Percentiles rank a stretch among this genome's conserved stretches.
Evolutionary conservation across 2,329 filamentous ascomycete species (phyloP).

Genomic region (Atkinsonella texensis): DNA sequence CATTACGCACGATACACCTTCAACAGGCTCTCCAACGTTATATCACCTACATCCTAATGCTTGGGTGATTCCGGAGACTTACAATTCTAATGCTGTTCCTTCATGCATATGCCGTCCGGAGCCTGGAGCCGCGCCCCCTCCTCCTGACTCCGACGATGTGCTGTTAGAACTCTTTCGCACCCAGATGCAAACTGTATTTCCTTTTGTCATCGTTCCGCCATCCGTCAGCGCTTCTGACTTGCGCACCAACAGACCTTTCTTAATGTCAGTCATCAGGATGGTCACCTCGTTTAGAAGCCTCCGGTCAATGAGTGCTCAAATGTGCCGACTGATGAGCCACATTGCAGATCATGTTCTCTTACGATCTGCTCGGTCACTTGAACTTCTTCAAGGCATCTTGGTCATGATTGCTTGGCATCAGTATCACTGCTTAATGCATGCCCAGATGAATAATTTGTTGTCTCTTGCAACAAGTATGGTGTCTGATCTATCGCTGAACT

Average conservation of each 20-base stretch:
- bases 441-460: conserved; percentile 39
- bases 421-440: conserved; percentile 41
- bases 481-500: conserved; percentile 34
- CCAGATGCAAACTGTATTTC: conserved; percentile 30
- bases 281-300: conserved; percentile 35
- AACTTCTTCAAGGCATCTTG: conserved; percentile 36
- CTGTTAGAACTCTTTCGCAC: conserved; percentile 32
- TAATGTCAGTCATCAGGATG: conserved; percentile 38
- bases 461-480: conserved; percentile 34
- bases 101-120: conserved; percentile 35
- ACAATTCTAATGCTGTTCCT: conserved; percentile 33
- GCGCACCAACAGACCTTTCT: conserved; percentile 29
- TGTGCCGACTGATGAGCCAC: conserved; percentile 33
- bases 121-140: conserved; percentile 25
- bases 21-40: conserved; percentile 8
- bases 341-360: conserved; percentile 37
- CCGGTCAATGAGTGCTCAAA: conserved; percentile 36
- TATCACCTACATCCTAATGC: conserved; percentile 9
- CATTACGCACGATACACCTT: conserved; percentile 14
- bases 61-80: conserved; percentile 26
- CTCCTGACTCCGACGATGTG: conserved; percentile 32
- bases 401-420: conserved; percentile 40
- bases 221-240: conserved; percentile 24
- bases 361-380: conserved; percentile 35
- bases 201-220: conserved; percentile 33